phyloP scores from a whole-genome alignment of 179 eudicot genomes.

The Actinidia polygama region DNA sequence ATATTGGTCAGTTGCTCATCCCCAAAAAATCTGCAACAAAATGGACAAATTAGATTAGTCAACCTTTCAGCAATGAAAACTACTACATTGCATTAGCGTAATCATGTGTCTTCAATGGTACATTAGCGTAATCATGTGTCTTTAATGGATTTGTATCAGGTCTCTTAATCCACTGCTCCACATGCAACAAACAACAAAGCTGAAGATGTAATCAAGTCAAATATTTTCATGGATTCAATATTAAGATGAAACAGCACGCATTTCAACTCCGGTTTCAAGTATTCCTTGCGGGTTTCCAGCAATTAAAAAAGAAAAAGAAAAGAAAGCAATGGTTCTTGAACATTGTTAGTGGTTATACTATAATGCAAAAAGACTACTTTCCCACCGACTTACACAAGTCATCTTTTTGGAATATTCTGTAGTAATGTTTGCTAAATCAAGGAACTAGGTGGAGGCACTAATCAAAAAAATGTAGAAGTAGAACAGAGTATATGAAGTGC shows the following conservation, averaged over 20 bases:
- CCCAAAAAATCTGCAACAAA: slow-evolving; percentile 13
- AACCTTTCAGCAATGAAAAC: background rate
- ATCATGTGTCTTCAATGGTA: background rate
- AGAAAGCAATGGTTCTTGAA: background rate
- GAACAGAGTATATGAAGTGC: background rate
- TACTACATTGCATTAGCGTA: background rate
- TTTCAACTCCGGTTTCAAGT: background rate
- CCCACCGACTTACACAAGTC: background rate
- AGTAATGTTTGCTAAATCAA: background rate
- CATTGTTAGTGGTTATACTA: background rate
- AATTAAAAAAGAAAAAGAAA: background rate
- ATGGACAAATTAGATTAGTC: background rate
- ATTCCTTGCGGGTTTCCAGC: background rate
- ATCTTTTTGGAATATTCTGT: background rate
- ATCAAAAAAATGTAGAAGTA: background rate
- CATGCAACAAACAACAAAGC: too few species aligned
- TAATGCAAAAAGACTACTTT: background rate
- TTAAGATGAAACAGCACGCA: background rate
- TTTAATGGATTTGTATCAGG: background rate
- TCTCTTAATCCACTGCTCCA: too few species aligned
- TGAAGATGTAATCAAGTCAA: background rate
- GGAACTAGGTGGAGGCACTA: background rate
- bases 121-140: background rate
- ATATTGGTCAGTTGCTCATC: background rate
- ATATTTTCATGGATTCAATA: too few species aligned